Base-by-base conservation (phyloP, 805 yeast genomes). In the Hanseniaspora clermontiae region DNA sequence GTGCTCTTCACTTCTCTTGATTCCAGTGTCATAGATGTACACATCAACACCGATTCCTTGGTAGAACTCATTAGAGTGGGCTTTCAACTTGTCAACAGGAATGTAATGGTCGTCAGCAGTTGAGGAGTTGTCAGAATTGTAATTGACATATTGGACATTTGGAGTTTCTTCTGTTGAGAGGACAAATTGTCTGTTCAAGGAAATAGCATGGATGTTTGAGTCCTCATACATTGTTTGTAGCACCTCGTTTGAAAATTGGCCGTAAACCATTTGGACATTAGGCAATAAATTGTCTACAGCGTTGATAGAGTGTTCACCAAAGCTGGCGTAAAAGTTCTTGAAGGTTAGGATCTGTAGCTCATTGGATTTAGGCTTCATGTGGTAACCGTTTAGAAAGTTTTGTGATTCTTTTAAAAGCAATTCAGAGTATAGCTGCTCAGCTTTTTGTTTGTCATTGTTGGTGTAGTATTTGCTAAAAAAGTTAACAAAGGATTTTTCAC, bases 11-110 rank as follows among this genome's bases (percentile, higher is more conserved):
- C 62, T 62, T 9, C 61, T 56, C 37, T 67, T 60, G 42, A 74
- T 65, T 5, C 77, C 77, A 5, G 74, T 66, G 56, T 73, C 77
- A 37, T 73, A 62, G 8, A 73, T 52, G 58, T 70, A 72, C 15
- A 70, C 68, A 55, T 70, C 73, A 19, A 71, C 68, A 34, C 71
- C 71, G 49, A 62, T 68, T 6, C 77, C 78, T 5, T 42, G 45
- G 10, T 42, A 42, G 31, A 19, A 58, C 45, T 34, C 59, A 57
- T 29, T 15, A 8, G 37, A 15, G 15, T 29, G 48, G 5, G n/a
- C 14, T 11, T 29, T 29, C 48, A 45, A 29, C 5, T 17, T 15
- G 5, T 29, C 24, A n/a, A 29, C 34, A 14, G 48, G 29, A 24
- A 45, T 29, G 20, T n/a, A 9, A 14, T 29, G 8, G 15, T n/a